Base-by-base conservation (phyloP, 1,284 basidiomycete genomes). In the Tilletia walkeri region DNA sequence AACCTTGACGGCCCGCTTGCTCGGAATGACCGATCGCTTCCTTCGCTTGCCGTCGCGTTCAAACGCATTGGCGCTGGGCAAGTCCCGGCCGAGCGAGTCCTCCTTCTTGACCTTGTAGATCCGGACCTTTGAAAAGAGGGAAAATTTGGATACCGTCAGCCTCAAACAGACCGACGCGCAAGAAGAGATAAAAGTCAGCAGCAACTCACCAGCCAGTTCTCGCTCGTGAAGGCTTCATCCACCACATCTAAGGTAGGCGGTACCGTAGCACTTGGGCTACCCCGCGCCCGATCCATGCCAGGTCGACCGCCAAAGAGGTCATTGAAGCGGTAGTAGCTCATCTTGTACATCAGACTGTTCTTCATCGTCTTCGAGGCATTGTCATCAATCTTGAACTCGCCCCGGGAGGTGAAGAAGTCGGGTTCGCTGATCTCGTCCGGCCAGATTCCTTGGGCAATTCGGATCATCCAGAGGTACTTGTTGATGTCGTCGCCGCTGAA, bases 401-500 rank as follows among this genome's bases (percentile, higher is more conserved):
- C 96, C 12, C 90, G 86, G n/a, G 89, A 86, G 0, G 92, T 98
- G 85, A 99, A 99, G 87, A 93, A 99, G 82, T 92, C 91, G 41
- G 89, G 88, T 85, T 99, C 96, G 81, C 92, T 91, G 72, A 99
- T 93, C 85, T 99, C 96, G 67, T 98, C 93, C 0, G 96, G 96
- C 96, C 96, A 99, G 66, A 97, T 63, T 38, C 59, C 95, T 82
- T 97, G 94, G 2, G 96, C 92, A 81, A 98, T 98, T 71, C 96
- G 90, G 73, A 98, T 92, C 85, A 85, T 85, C 85, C 85, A 85
- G 70, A 99, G 86, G 88, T 96, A 99, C 86, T 99, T 99, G 89
- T 99, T 99, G 86, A 99, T 93, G 84, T 99, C 96, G 85, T 99
- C 96, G 16, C 96, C 96, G 30, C 93, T 95, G 86, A 97, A 99